Conservation (phyloP, 1,284 basidiomycete genomes). For the Tetrapyrgos nigripes region DNA sequence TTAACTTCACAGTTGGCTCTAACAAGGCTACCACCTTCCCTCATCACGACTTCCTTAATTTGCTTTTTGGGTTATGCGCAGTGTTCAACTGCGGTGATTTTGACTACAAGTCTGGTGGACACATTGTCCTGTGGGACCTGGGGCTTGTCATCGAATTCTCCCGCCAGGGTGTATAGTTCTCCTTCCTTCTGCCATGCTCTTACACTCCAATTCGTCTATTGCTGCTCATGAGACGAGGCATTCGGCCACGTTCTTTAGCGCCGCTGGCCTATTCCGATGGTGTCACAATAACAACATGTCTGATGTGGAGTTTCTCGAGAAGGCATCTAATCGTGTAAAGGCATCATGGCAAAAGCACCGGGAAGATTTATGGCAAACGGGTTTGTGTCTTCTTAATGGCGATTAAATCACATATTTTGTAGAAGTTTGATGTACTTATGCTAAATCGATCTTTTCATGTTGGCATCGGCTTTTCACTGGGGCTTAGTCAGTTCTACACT, state of each 20-base stretch:
- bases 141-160: slow-evolving; percentile 4
- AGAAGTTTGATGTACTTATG: too few relatives aligned
- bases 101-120: not conserved
- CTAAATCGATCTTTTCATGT: too few relatives aligned
- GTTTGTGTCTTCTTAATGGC: not conserved
- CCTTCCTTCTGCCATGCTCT: slow-evolving; percentile 2
- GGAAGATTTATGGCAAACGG: not conserved
- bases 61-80: not conserved
- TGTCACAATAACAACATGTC: slow-evolving; percentile 9
- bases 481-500: too few relatives aligned
- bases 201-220: not conserved
- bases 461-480: too few relatives aligned
- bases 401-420: too few relatives aligned
- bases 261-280: slow-evolving; percentile 13
- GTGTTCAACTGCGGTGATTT: not conserved
- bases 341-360: not conserved
- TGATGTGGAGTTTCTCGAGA: not conserved
- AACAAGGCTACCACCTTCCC: not conserved
- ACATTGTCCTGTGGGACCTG: slow-evolving; percentile 3
- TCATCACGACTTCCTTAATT: too few relatives aligned
- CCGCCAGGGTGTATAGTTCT: not conserved
- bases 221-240: not conserved
- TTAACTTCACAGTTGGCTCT: not conserved
- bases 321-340: not conserved
- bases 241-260: slow-evolving; percentile 2